phyloP scores from a whole-genome alignment of 331 rosid species.

The Rosa hybrid region DNA sequence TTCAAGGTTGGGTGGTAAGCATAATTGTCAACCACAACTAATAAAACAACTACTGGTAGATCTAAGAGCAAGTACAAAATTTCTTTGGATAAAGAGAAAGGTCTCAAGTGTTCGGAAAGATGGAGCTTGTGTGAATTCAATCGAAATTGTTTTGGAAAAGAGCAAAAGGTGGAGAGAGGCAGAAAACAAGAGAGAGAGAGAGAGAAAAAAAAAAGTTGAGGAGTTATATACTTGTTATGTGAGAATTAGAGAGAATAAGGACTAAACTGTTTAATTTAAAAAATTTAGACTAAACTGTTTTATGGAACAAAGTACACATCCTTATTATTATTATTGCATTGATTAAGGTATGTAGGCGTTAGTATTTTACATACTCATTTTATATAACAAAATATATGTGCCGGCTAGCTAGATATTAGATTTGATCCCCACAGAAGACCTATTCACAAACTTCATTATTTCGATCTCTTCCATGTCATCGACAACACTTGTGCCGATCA shows the following conservation, averaged over 20 bases:
- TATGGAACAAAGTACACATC: no score
- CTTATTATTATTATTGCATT: no score
- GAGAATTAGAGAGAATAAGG: no score
- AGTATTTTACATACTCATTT: no score
- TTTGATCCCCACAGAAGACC: neutral
- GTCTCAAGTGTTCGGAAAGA: neutral
- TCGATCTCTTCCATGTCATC: neutral
- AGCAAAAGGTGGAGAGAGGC: neutral
- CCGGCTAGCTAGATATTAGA: neutral
- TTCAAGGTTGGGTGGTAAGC: conserved; percentile 16
- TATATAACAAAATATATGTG: neutral
- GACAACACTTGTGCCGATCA: neutral
- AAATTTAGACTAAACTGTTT: no score
- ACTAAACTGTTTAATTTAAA: no score
- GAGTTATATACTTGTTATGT: no score
- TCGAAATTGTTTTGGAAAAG: neutral
- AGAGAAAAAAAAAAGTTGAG: no score
- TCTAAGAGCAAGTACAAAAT: neutral
- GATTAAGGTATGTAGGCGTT: no score
- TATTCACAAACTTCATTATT: neutral
- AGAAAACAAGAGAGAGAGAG: no score
- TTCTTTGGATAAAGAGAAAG: neutral
- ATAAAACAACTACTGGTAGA: neutral
- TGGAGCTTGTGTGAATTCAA: conserved; percentile 5
- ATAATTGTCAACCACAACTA: neutral